Base-by-base conservation (phyloP, 177 flowering plant species). In the Vitis hybrid region DNA sequence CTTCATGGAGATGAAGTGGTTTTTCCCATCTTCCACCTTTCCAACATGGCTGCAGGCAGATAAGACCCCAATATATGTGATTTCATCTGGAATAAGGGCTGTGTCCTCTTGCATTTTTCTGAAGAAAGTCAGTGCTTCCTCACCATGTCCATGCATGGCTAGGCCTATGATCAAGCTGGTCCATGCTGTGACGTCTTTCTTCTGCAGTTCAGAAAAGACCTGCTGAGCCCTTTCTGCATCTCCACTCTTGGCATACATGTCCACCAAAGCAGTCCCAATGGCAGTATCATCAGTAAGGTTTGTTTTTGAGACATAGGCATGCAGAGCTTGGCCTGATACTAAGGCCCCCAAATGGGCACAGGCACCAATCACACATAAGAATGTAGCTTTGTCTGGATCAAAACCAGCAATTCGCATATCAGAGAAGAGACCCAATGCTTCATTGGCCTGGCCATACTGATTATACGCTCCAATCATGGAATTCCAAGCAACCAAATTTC, bases 401-500 rank as follows among this genome's bases (percentile, higher is more conserved):
- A 71, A 56, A 59, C 68, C 71, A 30, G 50, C 61, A 62, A 21
- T 12, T 18, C 7, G 59, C 72, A 74, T 74, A 11, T 74, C 65
- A 34, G 6, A 34, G 51, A 74, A 74, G 39, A 74, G 56, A 58
- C 4, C 52, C 2, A 69, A 13, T 9, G 65, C 72, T 45, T 74
- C 73, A 21, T 34, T 51, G 21, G 60, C 69, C 48, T 48, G 23
- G 15, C 70, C 73, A 54, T 69, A 64, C 56, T 70, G 70, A 66
- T 32, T 75, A 18, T 52, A 75, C 19, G 70, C 70, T 52, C 65
- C 52, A 19, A 75, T 75, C 62, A 75, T 70, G 32, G 73, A 64
- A 60, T 74, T 74, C 77, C 77, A 74, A 51, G 70, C 63, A 51
- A 74, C 69, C 65, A 70, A 64, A 30, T 74, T 74, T 69, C 72